Evolutionary conservation across 2,329 filamentous ascomycete genomes (phyloP).

Genomic region (Colletotrichum higginsianum): DNA sequence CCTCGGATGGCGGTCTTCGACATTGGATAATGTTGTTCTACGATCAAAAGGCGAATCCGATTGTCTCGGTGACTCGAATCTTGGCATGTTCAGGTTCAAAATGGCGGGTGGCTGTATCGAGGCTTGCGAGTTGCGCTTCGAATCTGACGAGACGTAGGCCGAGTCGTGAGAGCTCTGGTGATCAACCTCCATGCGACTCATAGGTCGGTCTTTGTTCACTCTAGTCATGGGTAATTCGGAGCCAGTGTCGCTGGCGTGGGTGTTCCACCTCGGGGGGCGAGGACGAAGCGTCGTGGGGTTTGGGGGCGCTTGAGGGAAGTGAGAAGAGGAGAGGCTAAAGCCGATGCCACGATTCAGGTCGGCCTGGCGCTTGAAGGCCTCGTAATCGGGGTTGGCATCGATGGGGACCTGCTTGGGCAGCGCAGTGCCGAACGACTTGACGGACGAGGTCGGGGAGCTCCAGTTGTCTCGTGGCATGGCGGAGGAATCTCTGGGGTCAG

Average conservation of each 20-base stretch:
- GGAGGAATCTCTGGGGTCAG: constrained; percentile 75
- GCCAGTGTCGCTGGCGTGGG: constrained; percentile 61
- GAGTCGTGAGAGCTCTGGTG: constrained; percentile 65
- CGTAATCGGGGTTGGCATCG: constrained; percentile 86
- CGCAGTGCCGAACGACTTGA: constrained; percentile 78
- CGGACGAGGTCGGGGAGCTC: constrained; percentile 79
- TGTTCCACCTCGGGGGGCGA: constrained; percentile 63
- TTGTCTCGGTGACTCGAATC: constrained; percentile 57
- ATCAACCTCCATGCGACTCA: constrained; percentile 60
- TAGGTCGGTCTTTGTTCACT: constrained; percentile 24
- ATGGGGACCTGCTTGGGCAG: constrained; percentile 79
- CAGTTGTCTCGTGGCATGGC: constrained; percentile 79
- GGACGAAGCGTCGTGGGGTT: constrained; percentile 56
- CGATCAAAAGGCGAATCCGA: constrained; percentile 53
- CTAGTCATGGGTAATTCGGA: constrained; percentile 49
- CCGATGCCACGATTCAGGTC: constrained; percentile 71
- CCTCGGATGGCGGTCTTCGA: constrained; percentile 68
- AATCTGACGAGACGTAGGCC: constrained; percentile 68
- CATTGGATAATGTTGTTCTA: constrained; percentile 54
- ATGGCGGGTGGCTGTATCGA: constrained; percentile 59
- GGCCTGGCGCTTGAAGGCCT: constrained; percentile 82
- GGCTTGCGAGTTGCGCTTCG: constrained; percentile 66
- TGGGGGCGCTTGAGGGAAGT: constrained; percentile 58
- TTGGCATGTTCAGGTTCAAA: constrained; percentile 55
- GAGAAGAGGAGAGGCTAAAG: constrained; percentile 64